Evolutionary conservation across 352 stramenopile species (phyloP).

Genomic region (Poterioochromonas sp.): DNA sequence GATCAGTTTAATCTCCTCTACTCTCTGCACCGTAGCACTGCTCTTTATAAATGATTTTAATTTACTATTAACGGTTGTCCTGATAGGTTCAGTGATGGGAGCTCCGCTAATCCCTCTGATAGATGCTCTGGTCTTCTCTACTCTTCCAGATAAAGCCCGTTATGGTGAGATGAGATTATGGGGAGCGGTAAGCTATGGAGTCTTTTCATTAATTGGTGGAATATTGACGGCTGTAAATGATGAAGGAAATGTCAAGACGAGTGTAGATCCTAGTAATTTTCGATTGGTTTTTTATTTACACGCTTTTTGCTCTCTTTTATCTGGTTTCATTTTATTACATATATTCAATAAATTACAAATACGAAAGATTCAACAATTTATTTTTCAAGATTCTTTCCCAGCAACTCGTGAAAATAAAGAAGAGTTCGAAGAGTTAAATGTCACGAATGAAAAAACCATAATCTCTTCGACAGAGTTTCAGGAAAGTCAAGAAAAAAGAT

Average conservation of each 20-base stretch:
- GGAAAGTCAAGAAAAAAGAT: too few relatives aligned
- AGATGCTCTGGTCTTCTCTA: constrained; percentile 3
- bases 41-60: not conserved
- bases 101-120: not conserved
- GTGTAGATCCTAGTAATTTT: not conserved
- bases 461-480: too few relatives aligned
- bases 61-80: not conserved
- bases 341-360: not conserved
- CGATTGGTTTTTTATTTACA: not conserved
- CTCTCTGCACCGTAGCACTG: not conserved
- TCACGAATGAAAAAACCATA: not conserved
- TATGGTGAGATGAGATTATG: constrained; percentile 22
- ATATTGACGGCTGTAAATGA: not conserved
- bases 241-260: not conserved
- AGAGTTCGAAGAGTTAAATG: too few relatives aligned
- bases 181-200: constrained; percentile 16
- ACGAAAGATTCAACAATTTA: not conserved
- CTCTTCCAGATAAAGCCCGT: not conserved
- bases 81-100: not conserved
- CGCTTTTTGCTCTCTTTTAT: not conserved
- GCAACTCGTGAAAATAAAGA: too few relatives aligned
- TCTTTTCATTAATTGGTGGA: constrained; percentile 7
- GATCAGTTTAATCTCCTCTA: not conserved
- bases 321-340: not conserved
- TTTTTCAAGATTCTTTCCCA: not conserved